phyloP scores from a whole-genome alignment of 192 early-diverging fungal genomes.

The Pecoramyces ruminantium region DNA sequence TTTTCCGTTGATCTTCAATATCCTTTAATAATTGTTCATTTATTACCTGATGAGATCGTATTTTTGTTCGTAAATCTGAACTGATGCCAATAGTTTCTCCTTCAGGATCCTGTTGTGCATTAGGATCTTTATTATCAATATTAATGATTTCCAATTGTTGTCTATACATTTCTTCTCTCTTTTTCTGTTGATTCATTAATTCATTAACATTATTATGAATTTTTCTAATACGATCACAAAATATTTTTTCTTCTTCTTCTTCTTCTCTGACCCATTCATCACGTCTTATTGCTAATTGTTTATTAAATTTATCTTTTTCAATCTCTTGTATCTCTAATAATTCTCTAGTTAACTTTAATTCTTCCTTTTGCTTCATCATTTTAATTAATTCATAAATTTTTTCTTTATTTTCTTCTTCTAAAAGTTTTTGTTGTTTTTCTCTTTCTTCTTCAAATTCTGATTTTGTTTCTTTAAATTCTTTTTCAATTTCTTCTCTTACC shows the following conservation, averaged over 20 bases:
- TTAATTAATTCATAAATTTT: neutral
- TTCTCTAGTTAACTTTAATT: neutral
- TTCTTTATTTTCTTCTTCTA: slow-evolving; percentile 4
- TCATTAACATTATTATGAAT: neutral
- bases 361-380: neutral
- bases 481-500: neutral
- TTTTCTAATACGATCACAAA: neutral
- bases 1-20: neutral
- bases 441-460: neutral
- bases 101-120: neutral
- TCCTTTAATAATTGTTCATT: neutral
- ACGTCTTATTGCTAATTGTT: neutral
- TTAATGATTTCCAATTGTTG: neutral
- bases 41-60: neutral
- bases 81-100: neutral
- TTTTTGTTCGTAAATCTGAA: neutral
- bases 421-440: slow-evolving; percentile 1
- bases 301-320: neutral
- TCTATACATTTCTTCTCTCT: neutral
- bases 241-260: neutral
- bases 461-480: neutral
- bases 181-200: neutral
- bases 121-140: neutral
- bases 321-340: neutral
- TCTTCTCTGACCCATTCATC: neutral